Evolutionary conservation across 768 basidiomycete species (phyloP).

Genomic region (Boletus subparvulus): DNA sequence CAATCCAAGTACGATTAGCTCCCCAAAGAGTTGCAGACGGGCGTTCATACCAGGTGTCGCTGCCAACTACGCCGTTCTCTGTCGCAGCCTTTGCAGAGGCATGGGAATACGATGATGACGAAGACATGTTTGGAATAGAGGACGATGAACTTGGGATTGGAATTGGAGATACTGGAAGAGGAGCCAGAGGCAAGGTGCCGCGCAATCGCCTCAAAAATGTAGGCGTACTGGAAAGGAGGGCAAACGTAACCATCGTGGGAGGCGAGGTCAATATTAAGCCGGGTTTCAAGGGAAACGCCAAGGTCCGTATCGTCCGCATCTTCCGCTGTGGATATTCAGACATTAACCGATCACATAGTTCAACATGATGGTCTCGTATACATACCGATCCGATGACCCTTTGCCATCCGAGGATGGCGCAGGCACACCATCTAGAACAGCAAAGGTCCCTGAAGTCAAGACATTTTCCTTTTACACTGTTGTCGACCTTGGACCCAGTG

Average conservation of each 20-base stretch:
- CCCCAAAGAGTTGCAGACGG: constrained; percentile 59
- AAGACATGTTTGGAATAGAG: constrained; percentile 66
- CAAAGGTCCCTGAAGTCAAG: constrained; percentile 69
- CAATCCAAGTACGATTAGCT: constrained; percentile 86
- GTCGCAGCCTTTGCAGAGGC: constrained; percentile 92
- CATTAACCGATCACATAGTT: constrained; percentile 53
- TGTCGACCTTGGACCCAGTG: constrained; percentile 73
- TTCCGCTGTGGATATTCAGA: neutral
- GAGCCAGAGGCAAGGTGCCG: constrained; percentile 46
- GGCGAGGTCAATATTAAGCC: constrained; percentile 86
- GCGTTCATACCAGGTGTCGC: constrained; percentile 64
- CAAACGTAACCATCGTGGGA: constrained; percentile 85
- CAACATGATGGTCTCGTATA: constrained; percentile 92
- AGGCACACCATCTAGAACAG: constrained; percentile 42
- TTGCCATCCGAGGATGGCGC: constrained; percentile 63
- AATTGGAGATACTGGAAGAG: constrained; percentile 35
- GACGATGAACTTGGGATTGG: constrained; percentile 39
- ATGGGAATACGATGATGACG: constrained; percentile 98
- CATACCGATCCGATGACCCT: constrained; percentile 89
- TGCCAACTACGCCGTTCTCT: constrained; percentile 76
- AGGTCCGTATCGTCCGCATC: constrained; percentile 63
- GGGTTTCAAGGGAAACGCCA: constrained; percentile 73
- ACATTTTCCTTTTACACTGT: constrained; percentile 89
- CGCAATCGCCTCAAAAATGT: constrained; percentile 56
- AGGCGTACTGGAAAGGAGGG: constrained; percentile 84